Conservation (phyloP, 805 yeast species). For the Myxozyma geophila region DNA sequence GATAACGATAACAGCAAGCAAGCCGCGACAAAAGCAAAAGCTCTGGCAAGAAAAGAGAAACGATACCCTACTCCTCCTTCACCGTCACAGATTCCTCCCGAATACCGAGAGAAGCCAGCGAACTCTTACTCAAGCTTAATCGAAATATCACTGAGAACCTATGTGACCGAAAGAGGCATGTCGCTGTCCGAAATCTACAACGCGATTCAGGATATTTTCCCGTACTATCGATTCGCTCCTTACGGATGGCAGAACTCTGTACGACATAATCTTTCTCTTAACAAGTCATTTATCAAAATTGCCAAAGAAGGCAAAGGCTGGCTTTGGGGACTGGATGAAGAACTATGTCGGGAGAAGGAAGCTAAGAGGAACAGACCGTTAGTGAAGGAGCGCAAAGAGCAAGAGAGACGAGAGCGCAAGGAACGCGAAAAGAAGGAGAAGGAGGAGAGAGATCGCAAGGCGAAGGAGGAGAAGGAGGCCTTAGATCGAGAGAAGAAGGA, state of each 20-base stretch:
- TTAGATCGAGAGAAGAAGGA: slow-evolving; percentile 39
- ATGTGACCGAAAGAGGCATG: slow-evolving; percentile 72
- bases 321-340: slow-evolving; percentile 92
- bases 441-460: slow-evolving; percentile 48
- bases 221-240: slow-evolving; percentile 90
- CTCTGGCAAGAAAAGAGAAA: slow-evolving; percentile 22
- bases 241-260: slow-evolving; percentile 98
- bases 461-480: slow-evolving; percentile 40
- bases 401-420: slow-evolving; percentile 52
- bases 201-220: slow-evolving; percentile 83
- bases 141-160: slow-evolving; percentile 73
- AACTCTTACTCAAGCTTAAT: slow-evolving; percentile 80
- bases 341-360: slow-evolving; percentile 80
- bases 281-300: slow-evolving; percentile 80
- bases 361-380: slow-evolving; percentile 59
- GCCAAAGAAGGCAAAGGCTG: slow-evolving; percentile 91
- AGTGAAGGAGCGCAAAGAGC: slow-evolving; percentile 65
- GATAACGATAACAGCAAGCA: background rate
- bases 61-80: slow-evolving; percentile 33
- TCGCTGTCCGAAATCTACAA: slow-evolving; percentile 83
- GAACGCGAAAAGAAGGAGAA: slow-evolving; percentile 41
- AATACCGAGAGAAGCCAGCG: slow-evolving; percentile 82
- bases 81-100: slow-evolving; percentile 75
- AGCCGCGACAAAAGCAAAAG: background rate
- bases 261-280: slow-evolving; percentile 83